Evolutionary conservation across 2,329 filamentous ascomycete genomes (phyloP), one percentile per base, ranked within the genome.

Genomic region (Periconia sp.): DNA sequence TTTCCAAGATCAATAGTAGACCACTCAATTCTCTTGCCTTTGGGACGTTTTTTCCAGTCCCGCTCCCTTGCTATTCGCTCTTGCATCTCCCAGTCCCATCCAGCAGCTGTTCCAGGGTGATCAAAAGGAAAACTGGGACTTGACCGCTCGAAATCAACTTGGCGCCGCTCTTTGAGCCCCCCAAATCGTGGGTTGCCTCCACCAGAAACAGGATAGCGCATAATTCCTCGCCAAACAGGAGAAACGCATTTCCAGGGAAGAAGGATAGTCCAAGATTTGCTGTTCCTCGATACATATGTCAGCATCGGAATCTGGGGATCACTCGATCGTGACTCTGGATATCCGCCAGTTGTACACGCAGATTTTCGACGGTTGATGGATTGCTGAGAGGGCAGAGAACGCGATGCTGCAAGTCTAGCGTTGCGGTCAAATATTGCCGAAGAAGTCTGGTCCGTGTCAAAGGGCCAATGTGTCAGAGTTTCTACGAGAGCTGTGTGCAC

Each of bases 221-320:
- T 88, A 14, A 97, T 76, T 45, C 85, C 86, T 63, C 93, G 88
- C 94, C 94, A 99, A 31, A 97, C 80, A 0, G 91, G 85, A 35
- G 85, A 79, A 35, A 97, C 88, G 63, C 90, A 96, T 68, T 90
- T 92, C 91, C 93, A 97, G 0, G 94, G 94, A 2, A 94, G 81
- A 20, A 97, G 79, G 1, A 97, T 71, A 0, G 87, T 94, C 91
- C 92, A 97, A 0, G 81, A 86, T 1, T 62, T 70, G 50, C 79
- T 76, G 37, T 75, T 74, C 3, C 85, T 82, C 11, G 83, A 85
- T 33, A 87, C 81, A 5, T 91, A 79, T 6, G 95, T 75, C 1
- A 93, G 78, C 40, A 93, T 75, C 1, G 94, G 94, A 15, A 97
- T 94, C 1, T 82, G 77, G 1, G 90, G 90, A 64, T 97, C 92